Evolutionary conservation across 305 asterid species (phyloP), one percentile per base, ranked within the genome.

Genomic region (Petunia hybrid): DNA sequence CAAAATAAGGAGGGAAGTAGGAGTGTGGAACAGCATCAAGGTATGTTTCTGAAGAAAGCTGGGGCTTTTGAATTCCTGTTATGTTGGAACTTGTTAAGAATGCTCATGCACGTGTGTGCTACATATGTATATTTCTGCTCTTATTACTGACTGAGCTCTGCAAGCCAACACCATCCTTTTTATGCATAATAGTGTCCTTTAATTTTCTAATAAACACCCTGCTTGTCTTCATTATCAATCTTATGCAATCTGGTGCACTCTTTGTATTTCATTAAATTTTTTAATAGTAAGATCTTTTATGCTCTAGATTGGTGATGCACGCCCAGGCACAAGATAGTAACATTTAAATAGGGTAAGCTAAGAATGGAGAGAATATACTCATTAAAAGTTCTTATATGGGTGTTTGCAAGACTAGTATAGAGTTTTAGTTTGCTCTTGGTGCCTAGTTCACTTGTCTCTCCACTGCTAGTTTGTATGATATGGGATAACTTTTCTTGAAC

Each of bases 381-480:
- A 43, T 16, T 42, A 16, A 4, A 7, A 43, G 16, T 16, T 69
- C 0, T 8, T n/a, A 43, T 8, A 16, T 57, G 43, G 57, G 59
- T 43, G 76, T 69, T 68, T 68, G 0, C 59, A 69, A 0, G 77
- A 69, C 60, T 6, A 31, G 10, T 70, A 9, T 69, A 70, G 42
- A 45, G 41, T 45, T 70, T 45, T 6, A 46, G 61, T 70, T 31
- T 2, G 77, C 42, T 70, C 77, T 3, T 70, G 60, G 77, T 45
- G 0, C 57, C 60, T 70, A 46, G 0, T 46, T 46, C 31, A 70
- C 77, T 38, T 45, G 42, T 46, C 61, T 0, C 60, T 46, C 61
- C 5, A 70, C 39, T 70, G 61, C 45, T 70, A 70, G 77, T 7
- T 22, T 70, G 31, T 5, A 70, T 70, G 61, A 41, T 70, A 22